Evolutionary conservation across 768 basidiomycete genomes (phyloP).

Genomic region (Sporobolomyces phaffii): DNA sequence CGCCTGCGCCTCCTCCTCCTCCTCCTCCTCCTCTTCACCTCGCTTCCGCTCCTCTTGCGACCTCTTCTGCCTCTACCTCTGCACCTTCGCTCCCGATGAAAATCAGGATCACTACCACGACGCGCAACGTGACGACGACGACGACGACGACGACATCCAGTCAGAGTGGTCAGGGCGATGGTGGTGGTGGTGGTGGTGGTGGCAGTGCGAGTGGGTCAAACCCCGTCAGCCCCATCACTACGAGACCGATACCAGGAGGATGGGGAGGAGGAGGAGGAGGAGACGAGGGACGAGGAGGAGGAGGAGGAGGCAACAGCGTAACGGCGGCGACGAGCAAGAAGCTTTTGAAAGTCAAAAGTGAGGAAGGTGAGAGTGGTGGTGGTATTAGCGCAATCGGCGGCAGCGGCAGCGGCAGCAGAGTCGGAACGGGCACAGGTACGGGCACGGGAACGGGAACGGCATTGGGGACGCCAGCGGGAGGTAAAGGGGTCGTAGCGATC

Average conservation of each 20-base stretch:
- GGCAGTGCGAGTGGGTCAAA: not conserved
- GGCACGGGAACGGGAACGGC: not conserved
- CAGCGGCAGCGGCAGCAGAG: not conserved
- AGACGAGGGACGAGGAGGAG: not conserved
- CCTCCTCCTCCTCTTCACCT: not conserved
- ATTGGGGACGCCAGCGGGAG: not conserved
- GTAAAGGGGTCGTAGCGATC: not conserved
- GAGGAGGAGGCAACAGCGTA: not conserved
- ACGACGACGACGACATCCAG: too few species aligned
- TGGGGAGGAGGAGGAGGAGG: not conserved
- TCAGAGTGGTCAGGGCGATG: too few species aligned
- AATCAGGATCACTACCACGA: constrained; percentile 30
- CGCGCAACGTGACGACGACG: constrained; percentile 18
- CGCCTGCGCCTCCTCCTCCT: not conserved
- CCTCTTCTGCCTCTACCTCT: not conserved
- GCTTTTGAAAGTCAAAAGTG: not conserved
- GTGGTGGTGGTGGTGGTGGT: too few species aligned
- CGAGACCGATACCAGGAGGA: too few species aligned
- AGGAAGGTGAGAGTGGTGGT: not conserved
- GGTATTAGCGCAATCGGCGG: not conserved
- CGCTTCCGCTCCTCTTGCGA: not conserved
- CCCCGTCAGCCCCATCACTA: not conserved
- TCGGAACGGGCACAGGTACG: not conserved
- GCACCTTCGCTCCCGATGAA: not conserved
- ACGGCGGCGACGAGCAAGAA: not conserved